phyloP scores from a whole-genome alignment of 345 rosid genomes.

The Rhodamnia rubescens region DNA sequence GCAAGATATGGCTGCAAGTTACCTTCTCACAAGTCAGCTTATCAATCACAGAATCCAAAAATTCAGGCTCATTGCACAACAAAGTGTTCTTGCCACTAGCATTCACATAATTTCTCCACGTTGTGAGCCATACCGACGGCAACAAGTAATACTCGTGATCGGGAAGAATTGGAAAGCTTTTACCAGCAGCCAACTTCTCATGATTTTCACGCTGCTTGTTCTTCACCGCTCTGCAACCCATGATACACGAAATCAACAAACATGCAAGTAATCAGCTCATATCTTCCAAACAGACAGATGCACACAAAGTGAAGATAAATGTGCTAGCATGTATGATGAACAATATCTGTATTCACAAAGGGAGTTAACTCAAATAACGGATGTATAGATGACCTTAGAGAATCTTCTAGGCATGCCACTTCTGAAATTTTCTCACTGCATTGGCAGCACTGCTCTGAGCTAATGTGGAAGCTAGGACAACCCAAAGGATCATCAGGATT shows the following conservation, averaged over 20 bases:
- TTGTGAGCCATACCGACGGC: slow-evolving; percentile 73
- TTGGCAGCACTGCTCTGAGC: slow-evolving; percentile 51
- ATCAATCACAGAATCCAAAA: slow-evolving; percentile 45
- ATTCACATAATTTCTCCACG: slow-evolving; percentile 75
- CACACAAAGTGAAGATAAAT: background rate
- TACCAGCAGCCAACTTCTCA: slow-evolving; percentile 72
- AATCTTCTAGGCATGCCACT: slow-evolving; percentile 83
- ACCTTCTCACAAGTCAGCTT: slow-evolving; percentile 82
- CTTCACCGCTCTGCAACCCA: slow-evolving; percentile 61
- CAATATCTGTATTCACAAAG: background rate
- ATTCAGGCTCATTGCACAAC: slow-evolving; percentile 55
- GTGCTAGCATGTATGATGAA: background rate
- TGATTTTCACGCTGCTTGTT: slow-evolving; percentile 80
- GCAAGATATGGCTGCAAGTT: slow-evolving; percentile 4
- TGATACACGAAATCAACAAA: slow-evolving; percentile 3
- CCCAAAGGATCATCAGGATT: slow-evolving; percentile 52
- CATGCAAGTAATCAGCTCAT: background rate
- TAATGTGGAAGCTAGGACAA: slow-evolving; percentile 43
- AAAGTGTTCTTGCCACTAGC: slow-evolving; percentile 59
- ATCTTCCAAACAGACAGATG: background rate
- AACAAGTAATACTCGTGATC: slow-evolving; percentile 58
- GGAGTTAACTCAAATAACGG: background rate
- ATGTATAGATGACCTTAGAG: slow-evolving; percentile 48
- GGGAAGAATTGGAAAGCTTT: slow-evolving; percentile 42
- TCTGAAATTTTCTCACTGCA: slow-evolving; percentile 76